Base-by-base conservation (phyloP, 1,284 basidiomycete species). In the Sphaerobolus stellatus region DNA sequence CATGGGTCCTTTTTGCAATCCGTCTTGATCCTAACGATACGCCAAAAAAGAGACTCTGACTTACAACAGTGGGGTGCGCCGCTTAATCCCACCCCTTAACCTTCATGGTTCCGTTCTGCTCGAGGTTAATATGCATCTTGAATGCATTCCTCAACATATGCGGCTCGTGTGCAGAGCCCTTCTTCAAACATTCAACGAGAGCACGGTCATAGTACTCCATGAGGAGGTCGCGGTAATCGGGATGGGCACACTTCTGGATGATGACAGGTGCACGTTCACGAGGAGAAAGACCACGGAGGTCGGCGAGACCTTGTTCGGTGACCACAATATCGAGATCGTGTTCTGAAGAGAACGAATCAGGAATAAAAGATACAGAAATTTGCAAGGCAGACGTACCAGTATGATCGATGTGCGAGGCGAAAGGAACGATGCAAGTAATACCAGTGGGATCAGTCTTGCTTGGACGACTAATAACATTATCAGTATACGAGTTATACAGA, bases 351-450 rank as follows among this genome's bases (percentile, higher is more conserved):
- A 29, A 6, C 18, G 33, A 14, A n/a, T 1, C 14, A 20, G 41
- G 27, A 45, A 25, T 16, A 41, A 34, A 53, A 27, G 14, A 18
- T 5, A 29, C 6, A 14, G 4, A 16, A 43, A n/a, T n/a, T n/a
- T n/a, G n/a, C n/a, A 5, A 52, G 33, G 11, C 25, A 44, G 48
- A 20, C 31, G 48, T 34, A 48, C 61, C 38, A 25, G 75, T 78
- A 48, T 79, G 77, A 59, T 81, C 79, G 16, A 81, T 60, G 59
- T 81, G 79, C 3, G 73, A 75, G 0, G 72, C 72, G 54, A 80
- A 79, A 1, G 77, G 77, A 1, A 80, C 78, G 58, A 80, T 78
- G 59, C 77, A 79, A 48, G 74, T 76, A 56, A 79, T 78, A 20
- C 77, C 77, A 8, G 75, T 77, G 6, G 77, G 77, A 59, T 79